Conservation (phyloP, 805 yeast genomes). For the Tetrapisispora fleetii region DNA sequence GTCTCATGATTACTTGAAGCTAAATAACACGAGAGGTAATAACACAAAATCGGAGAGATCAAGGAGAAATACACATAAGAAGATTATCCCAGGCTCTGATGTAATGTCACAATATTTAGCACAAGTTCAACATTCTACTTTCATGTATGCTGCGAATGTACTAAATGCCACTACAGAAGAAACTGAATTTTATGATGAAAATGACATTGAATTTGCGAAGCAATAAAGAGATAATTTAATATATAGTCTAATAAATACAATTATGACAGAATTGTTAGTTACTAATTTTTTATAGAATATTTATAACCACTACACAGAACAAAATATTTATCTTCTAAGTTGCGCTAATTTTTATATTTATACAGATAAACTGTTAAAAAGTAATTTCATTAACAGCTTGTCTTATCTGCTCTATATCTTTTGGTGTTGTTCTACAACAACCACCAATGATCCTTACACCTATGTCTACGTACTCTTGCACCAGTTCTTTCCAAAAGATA, state of each 20-base stretch:
- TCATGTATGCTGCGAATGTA: constrained; percentile 44
- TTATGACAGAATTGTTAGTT: too few relatives aligned
- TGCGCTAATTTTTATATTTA: not conserved
- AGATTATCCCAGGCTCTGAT: constrained; percentile 47
- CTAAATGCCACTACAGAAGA: constrained; percentile 40
- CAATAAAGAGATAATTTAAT: not conserved
- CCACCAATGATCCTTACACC: constrained; percentile 56
- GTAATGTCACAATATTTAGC: constrained; percentile 74
- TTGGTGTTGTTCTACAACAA: constrained; percentile 63
- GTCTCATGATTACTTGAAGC: constrained; percentile 11
- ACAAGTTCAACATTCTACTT: constrained; percentile 55
- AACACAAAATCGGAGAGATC: constrained; percentile 4
- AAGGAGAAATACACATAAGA: constrained; percentile 2
- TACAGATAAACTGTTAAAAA: not conserved
- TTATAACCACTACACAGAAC: too few relatives aligned
- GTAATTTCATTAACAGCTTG: constrained; percentile 7
- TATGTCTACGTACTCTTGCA: constrained; percentile 32
- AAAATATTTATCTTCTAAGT: not conserved
- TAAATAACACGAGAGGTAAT: constrained; percentile 3
- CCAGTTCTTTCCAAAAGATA: constrained; percentile 32
- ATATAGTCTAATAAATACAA: too few relatives aligned
- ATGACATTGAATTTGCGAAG: constrained; percentile 1
- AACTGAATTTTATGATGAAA: constrained; percentile 4
- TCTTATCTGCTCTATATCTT: constrained; percentile 23
- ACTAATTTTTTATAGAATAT: too few relatives aligned